Evolutionary conservation across 257 asterid species (phyloP).

Genomic region (Solanum chilense): DNA sequence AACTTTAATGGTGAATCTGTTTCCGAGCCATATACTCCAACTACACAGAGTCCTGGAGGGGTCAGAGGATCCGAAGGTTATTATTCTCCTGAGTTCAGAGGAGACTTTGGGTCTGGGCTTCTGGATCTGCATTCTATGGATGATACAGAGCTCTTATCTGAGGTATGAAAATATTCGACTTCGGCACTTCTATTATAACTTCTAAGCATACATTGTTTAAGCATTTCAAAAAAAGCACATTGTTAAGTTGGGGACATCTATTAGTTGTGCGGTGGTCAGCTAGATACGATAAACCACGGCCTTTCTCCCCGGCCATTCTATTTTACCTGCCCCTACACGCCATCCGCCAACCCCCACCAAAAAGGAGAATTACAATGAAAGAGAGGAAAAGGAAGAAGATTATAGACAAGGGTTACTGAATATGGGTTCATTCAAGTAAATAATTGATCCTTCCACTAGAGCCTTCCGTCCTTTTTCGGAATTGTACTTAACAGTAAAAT

Average conservation of each 20-base stretch:
- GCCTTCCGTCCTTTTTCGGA: not conserved
- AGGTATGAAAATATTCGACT: conserved; percentile 35
- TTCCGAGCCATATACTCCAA: conserved; percentile 71
- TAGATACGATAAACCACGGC: not conserved
- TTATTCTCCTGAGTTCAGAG: conserved; percentile 81
- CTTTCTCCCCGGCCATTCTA: not conserved
- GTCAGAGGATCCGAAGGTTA: conserved; percentile 54
- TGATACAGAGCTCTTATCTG: conserved; percentile 96
- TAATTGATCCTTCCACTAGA: not conserved
- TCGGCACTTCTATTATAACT: not conserved
- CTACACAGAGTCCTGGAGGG: conserved; percentile 61
- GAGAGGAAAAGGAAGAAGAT: not conserved
- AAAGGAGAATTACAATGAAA: not conserved
- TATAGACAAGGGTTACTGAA: not conserved
- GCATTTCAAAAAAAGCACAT: not conserved
- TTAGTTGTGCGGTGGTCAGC: not conserved
- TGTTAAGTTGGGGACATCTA: conserved; percentile 6
- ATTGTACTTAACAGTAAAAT: not conserved
- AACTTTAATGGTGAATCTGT: conserved; percentile 80
- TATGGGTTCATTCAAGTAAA: not conserved
- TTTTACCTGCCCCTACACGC: not conserved
- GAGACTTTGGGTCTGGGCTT: conserved; percentile 95
- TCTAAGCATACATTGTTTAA: not conserved
- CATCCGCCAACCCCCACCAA: not conserved
- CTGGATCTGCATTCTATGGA: conserved; percentile 97